Evolutionary conservation across 306 rosid species (phyloP).

Genomic region (Malus orientalis): DNA sequence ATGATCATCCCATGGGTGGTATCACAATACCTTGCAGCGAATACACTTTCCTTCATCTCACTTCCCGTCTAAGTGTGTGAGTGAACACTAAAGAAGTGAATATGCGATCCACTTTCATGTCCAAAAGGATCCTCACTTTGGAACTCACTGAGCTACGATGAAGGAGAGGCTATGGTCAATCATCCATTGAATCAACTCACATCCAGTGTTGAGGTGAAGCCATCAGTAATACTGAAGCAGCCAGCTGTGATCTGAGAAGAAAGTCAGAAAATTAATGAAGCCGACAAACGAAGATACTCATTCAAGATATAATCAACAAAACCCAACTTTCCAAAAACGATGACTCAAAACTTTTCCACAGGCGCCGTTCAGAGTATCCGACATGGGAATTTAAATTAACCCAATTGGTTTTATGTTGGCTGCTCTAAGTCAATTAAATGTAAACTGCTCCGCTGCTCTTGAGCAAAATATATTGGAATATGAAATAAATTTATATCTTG

Average conservation of each 20-base stretch:
- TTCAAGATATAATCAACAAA: no score
- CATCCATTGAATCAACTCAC: background rate
- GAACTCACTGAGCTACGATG: background rate
- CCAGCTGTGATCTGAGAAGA: background rate
- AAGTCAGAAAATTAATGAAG: no score
- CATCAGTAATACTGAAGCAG: background rate
- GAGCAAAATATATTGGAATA: no score
- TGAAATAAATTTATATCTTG: no score
- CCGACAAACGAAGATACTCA: background rate
- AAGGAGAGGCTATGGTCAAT: conserved; percentile 1
- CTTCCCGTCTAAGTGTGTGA: background rate
- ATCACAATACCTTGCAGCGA: conserved; percentile 43
- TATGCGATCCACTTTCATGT: conserved; percentile 5
- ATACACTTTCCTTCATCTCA: conserved; percentile 20
- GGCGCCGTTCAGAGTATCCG: background rate
- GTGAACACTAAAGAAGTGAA: conserved; percentile 16
- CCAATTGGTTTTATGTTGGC: background rate
- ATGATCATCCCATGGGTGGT: conserved; percentile 41
- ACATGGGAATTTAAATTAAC: background rate
- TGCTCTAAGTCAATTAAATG: background rate
- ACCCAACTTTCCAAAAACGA: no score
- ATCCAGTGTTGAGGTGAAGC: background rate
- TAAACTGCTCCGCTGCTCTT: background rate
- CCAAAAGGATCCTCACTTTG: background rate
- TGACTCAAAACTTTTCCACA: no score